Conservation (phyloP, 2,329 filamentous ascomycete species). For the Trichoderma cornu-damae region DNA sequence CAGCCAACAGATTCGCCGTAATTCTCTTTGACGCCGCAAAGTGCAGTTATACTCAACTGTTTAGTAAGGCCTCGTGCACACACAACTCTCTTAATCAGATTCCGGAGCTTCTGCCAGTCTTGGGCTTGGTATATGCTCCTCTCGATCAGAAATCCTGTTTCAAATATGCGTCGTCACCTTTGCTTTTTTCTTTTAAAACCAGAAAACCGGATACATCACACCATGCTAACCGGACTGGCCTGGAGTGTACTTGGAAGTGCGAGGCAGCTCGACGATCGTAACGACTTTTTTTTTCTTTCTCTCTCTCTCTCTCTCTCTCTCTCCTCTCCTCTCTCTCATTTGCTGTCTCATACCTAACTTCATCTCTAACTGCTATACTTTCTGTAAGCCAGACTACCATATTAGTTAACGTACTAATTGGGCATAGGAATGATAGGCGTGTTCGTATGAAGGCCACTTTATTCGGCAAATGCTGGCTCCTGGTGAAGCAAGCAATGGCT, state of each 20-base stretch:
- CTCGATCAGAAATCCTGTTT: not conserved
- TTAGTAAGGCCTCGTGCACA: constrained; percentile 5
- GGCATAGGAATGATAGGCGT: not conserved
- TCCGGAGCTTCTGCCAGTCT: not conserved
- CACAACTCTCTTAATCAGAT: not conserved
- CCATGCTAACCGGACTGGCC: not conserved
- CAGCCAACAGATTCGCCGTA: constrained; percentile 31
- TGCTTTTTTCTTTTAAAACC: not conserved
- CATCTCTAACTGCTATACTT: not conserved
- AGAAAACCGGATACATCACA: not conserved
- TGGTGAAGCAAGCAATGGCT: not conserved
- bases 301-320: not conserved
- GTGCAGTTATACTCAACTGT: not conserved
- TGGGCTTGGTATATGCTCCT: not conserved
- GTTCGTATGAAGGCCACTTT: not conserved
- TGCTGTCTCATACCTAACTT: not conserved
- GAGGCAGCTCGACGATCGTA: not conserved
- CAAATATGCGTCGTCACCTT: not conserved
- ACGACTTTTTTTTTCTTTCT: not conserved
- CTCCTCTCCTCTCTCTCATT: not conserved
- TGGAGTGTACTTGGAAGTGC: not conserved
- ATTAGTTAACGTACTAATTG: not conserved
- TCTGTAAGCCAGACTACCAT: not conserved
- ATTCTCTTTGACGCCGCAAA: constrained; percentile 25
- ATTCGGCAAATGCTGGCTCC: not conserved